A percentile compares a stretch with the other conserved stretches of the same genome.
Conservation (phyloP, 1,139 yeast species). For the Blastobotrys aristatus region DNA sequence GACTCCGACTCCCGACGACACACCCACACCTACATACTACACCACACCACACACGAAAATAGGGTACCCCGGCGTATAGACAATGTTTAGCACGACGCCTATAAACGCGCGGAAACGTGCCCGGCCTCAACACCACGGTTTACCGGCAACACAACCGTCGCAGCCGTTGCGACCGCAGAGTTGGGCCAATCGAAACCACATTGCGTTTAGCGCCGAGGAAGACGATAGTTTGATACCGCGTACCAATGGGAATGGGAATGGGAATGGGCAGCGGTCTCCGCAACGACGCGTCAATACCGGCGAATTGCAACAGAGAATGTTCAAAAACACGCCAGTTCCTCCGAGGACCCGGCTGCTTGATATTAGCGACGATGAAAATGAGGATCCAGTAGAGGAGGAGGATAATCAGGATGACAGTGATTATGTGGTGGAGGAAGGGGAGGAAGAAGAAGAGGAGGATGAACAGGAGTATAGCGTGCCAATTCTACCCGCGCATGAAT, state of each 20-base stretch:
- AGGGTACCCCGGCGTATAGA: too few relatives aligned
- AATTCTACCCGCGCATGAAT: constrained; percentile 13
- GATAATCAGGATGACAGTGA: background rate
- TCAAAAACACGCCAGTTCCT: constrained; percentile 2
- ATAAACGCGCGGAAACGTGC: constrained; percentile 15
- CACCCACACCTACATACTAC: too few relatives aligned
- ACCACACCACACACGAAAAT: too few relatives aligned
- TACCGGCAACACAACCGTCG: constrained; percentile 16
- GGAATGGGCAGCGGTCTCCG: background rate
- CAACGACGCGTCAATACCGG: background rate
- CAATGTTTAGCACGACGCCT: constrained; percentile 17
- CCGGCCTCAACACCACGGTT: constrained; percentile 11
- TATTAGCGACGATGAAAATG: constrained; percentile 2
- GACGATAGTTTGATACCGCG: constrained; percentile 12
- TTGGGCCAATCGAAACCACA: background rate
- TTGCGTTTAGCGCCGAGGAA: constrained; percentile 5
- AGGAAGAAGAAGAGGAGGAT: constrained; percentile 3
- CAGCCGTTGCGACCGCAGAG: constrained; percentile 12
- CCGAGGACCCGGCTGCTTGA: background rate
- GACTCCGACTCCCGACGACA: too few relatives aligned
- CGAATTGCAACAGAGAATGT: background rate
- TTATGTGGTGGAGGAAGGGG: constrained; percentile 3
- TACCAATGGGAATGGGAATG: background rate
- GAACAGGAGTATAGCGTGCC: constrained; percentile 12
- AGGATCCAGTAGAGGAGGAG: constrained; percentile 2